These are phyloP conservation scores for Malassezia obtusa DNA, from an alignment of 1,284 basidiomycete genomes.

Conservation along the genomic window DNA sequence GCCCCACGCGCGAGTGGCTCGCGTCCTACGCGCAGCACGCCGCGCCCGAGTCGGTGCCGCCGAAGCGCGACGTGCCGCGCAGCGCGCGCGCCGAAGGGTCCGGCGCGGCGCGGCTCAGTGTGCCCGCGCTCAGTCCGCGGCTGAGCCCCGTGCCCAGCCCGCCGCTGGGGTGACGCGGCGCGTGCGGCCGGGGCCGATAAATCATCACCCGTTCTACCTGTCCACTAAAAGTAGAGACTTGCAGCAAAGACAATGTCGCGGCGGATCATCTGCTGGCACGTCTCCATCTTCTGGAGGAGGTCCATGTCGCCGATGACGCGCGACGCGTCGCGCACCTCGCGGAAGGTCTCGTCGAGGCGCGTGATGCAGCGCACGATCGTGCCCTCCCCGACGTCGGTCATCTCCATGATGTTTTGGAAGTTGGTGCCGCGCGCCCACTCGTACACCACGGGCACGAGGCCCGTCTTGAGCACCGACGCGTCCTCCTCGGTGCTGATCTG, in stretches of 20 bases:
- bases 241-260: constrained; percentile 46
- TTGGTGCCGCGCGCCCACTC: constrained; percentile 99
- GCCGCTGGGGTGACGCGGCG: no score
- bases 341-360: constrained; percentile 87
- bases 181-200: no score
- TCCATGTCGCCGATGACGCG: constrained; percentile 93
- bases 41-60: neutral
- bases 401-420: constrained; percentile 79
- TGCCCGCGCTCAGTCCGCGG: no score
- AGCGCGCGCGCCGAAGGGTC: no score
- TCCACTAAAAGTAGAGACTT: constrained; percentile 41
- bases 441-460: constrained; percentile 87
- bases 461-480: constrained; percentile 47
- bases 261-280: constrained; percentile 71
- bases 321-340: constrained; percentile 92
- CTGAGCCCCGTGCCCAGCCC: no score
- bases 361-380: constrained; percentile 95
- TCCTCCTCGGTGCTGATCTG: constrained; percentile 51
- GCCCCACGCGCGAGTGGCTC: constrained; percentile 19
- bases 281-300: constrained; percentile 95
- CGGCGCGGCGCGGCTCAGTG: no score
- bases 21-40: neutral
- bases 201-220: no score
- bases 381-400: constrained; percentile 93
- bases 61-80: neutral